Evolutionary conservation across 257 asterid genomes (phyloP).

Genomic region (Primulina huaijiensis): DNA sequence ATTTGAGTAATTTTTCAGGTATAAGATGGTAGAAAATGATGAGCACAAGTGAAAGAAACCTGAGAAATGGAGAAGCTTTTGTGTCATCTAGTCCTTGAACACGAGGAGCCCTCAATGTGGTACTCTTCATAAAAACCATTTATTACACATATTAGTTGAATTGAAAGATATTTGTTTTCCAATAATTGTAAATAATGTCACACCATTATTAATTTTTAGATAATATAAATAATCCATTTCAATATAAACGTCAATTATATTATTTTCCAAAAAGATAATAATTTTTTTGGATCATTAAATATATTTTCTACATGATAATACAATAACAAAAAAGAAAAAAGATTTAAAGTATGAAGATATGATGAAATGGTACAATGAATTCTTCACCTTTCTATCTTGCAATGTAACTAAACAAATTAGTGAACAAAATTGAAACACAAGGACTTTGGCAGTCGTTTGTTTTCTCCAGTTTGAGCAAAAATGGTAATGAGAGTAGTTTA

Average conservation of each 20-base stretch:
- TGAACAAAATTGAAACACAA: background rate
- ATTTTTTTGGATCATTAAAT: no score
- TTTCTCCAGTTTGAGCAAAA: background rate
- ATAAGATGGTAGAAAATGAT: background rate
- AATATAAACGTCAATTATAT: no score
- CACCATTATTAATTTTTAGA: background rate
- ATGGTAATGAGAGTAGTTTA: background rate
- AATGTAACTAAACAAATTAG: background rate
- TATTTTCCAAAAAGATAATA: background rate
- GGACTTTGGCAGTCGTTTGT: background rate
- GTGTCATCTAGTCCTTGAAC: background rate
- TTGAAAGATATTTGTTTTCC: background rate
- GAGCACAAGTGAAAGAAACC: background rate
- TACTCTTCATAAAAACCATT: background rate
- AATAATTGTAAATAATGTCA: background rate
- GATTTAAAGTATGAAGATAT: background rate
- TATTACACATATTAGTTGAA: no score
- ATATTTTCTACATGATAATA: no score
- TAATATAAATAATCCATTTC: background rate
- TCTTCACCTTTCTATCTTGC: background rate
- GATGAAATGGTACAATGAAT: background rate
- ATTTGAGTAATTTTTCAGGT: background rate
- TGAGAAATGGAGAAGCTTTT: background rate
- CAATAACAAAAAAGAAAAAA: no score
- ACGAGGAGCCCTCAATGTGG: no score